Conservation (phyloP, 345 rosid species). For the Brassica carinata region DNA sequence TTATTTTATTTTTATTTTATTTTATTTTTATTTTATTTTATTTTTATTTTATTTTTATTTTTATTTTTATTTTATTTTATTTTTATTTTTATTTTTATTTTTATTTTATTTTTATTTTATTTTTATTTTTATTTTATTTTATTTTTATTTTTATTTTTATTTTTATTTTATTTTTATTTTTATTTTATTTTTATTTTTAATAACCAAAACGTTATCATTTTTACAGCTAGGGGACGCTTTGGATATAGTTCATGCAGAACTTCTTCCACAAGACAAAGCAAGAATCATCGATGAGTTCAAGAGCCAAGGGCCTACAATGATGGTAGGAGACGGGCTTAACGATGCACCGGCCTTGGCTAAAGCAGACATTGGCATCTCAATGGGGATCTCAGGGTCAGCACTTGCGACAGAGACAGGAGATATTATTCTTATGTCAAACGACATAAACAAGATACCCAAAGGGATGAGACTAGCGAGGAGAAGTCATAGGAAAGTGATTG, state of each 20-base stretch:
- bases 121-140: too few relatives aligned
- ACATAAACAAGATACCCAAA: constrained; percentile 63
- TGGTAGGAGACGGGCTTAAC: constrained; percentile 89
- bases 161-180: too few relatives aligned
- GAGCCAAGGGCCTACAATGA: constrained; percentile 58
- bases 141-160: too few relatives aligned
- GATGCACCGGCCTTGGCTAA: constrained; percentile 89
- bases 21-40: too few relatives aligned
- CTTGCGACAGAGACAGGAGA: constrained; percentile 84
- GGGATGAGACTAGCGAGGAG: constrained; percentile 62
- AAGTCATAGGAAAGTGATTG: constrained; percentile 62
- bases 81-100: too few relatives aligned
- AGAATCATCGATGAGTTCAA: constrained; percentile 50
- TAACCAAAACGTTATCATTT: constrained; percentile 1
- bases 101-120: too few relatives aligned
- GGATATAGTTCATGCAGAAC: constrained; percentile 62
- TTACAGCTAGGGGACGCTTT: constrained; percentile 57
- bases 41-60: too few relatives aligned
- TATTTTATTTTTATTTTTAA: too few relatives aligned
- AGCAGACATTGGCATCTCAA: constrained; percentile 85
- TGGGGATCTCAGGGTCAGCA: constrained; percentile 91
- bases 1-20: too few relatives aligned
- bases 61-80: too few relatives aligned
- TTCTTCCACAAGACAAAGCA: constrained; percentile 77
- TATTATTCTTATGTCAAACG: constrained; percentile 80